Evolutionary conservation across 805 yeast species (phyloP).

Genomic region (Ogataea pini): DNA sequence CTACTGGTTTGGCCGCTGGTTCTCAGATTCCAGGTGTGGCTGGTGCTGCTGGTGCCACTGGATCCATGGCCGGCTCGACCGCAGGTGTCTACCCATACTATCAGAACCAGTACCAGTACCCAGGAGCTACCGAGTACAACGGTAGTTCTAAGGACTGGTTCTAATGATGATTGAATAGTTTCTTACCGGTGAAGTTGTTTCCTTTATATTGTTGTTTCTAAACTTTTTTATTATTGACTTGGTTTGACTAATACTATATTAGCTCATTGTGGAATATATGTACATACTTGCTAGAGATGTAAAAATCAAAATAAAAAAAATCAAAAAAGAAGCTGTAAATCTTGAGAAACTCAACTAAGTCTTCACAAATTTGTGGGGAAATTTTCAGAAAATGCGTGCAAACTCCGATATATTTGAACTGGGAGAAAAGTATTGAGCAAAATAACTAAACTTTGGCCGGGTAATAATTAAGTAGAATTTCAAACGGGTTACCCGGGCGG

Average conservation of each 20-base stretch:
- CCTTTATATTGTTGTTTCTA: constrained; percentile 1
- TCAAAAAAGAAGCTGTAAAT: background rate
- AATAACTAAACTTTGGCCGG: background rate
- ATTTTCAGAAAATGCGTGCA: no score
- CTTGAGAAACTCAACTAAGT: background rate
- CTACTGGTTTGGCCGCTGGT: constrained; percentile 18
- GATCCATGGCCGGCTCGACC: constrained; percentile 14
- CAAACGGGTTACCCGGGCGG: constrained; percentile 13
- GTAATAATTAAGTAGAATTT: background rate
- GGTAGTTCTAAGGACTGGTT: constrained; percentile 30
- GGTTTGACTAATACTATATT: constrained; percentile 7
- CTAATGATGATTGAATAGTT: constrained; percentile 6
- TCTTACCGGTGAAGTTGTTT: background rate
- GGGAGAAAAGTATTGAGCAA: no score
- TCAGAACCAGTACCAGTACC: constrained; percentile 28
- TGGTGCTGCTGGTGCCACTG: constrained; percentile 16
- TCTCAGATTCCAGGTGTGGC: constrained; percentile 22
- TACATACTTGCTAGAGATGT: constrained; percentile 1
- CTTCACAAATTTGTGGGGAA: constrained; percentile 3
- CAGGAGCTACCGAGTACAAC: constrained; percentile 24
- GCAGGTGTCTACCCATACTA: constrained; percentile 25
- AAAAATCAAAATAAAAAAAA: background rate
- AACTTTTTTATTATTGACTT: constrained; percentile 4
- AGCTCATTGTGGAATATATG: constrained; percentile 6
- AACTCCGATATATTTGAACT: background rate